Evolutionary conservation across 2,329 filamentous ascomycete genomes (phyloP), one percentile per base, ranked within the genome.

Genomic region (Juglanconis sp.): DNA sequence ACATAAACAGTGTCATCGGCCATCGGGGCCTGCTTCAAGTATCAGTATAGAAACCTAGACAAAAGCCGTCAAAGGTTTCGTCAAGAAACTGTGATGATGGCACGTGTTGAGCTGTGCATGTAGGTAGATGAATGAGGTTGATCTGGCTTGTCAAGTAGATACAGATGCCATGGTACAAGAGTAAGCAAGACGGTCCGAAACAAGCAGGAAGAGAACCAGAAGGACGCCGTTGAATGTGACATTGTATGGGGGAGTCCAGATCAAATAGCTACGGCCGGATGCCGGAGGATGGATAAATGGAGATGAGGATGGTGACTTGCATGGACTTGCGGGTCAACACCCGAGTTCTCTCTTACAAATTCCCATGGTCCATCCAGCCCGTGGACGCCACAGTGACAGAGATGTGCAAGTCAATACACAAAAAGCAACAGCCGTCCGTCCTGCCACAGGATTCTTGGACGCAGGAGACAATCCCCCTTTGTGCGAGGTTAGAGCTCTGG

Each of bases 1-100:
- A 74, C 66, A 58, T 79, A 67, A 58, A 73, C 63, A 53, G 70
- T 54, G 54, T 64, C 46, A 35, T 59, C 63, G 61, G 67, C 68
- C 74, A 76, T 77, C 64, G 63, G 55, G 15, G 40, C 60, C 57
- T 31, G 31, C 38, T 42, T 51, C 46, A 35, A 47, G 60, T 57
- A 52, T 54, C 51, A 50, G 50, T 36, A 34, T 36, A 42, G 15
- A 52, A 42, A 35, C 42, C 42, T 42, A 30, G 56, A 35, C 8
- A 8, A 42, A 0, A 35, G 40, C 36, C 44, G 36, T 38, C 15
- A 11, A 32, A 36, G 38, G 38, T 4, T 49, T 6, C 32, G 24
- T 35, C 30, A n/a, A 60, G 24, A 8, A 46, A 31, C 13, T 46
- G 9, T 13, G 11, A 36, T 13, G 30, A 38, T 15, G 31, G 32